Conservation (phyloP, 257 asterid genomes). For the Paulownia fortunei region DNA sequence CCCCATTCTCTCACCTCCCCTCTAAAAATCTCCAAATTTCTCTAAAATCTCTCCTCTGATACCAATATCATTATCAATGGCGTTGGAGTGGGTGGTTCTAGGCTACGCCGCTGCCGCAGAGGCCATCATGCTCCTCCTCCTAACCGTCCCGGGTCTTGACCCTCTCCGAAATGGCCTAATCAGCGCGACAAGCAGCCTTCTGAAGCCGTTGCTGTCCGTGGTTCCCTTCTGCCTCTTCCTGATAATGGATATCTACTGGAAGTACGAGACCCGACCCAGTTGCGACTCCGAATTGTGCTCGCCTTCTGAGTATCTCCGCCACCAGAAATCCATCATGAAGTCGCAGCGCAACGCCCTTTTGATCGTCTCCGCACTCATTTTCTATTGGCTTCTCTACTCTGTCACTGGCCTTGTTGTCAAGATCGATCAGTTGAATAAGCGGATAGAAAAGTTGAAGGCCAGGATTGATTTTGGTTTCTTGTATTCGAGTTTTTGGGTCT, state of each 20-base stretch:
- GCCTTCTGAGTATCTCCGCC: constrained; percentile 89
- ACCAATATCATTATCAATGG: constrained; percentile 62
- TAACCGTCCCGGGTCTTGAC: constrained; percentile 87
- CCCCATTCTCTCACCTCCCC: not conserved
- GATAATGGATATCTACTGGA: constrained; percentile 92
- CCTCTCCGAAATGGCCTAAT: constrained; percentile 86
- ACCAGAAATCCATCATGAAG: constrained; percentile 91
- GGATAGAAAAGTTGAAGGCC: constrained; percentile 77
- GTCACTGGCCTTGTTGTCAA: constrained; percentile 81
- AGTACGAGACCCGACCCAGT: constrained; percentile 81
- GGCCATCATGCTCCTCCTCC: constrained; percentile 90
- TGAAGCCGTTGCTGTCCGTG: constrained; percentile 81
- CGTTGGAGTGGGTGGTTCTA: constrained; percentile 93
- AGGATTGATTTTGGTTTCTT: constrained; percentile 65
- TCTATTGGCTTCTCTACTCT: constrained; percentile 91
- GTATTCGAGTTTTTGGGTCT: too few relatives aligned
- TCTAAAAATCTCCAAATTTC: constrained; percentile 10
- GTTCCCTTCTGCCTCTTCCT: constrained; percentile 92
- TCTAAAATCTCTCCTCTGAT: constrained; percentile 33
- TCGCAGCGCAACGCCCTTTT: constrained; percentile 92
- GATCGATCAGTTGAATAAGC: constrained; percentile 63
- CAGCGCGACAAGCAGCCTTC: constrained; percentile 72
- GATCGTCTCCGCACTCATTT: constrained; percentile 79
- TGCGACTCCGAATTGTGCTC: constrained; percentile 81
- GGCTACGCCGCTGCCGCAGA: constrained; percentile 97